A percentile compares a stretch with the other conserved stretches of the same genome.
Conservation (phyloP, 2,329 filamentous ascomycete genomes). For the Sclerotinia nivalis region DNA sequence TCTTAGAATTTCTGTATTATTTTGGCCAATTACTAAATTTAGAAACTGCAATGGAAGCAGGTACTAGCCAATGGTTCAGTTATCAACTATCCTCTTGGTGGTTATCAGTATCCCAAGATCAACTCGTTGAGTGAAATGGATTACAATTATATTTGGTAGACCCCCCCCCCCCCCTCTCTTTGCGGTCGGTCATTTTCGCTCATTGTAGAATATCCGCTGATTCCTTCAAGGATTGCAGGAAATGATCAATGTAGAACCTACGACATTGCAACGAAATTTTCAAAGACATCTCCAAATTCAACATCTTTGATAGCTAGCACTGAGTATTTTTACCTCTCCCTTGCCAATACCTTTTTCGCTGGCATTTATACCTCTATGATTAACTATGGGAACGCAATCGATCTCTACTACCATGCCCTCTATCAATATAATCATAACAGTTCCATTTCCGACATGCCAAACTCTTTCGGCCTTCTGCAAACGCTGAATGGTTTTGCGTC, state of each 20-base stretch:
- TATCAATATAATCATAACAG: constrained; percentile 56
- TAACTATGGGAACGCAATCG: constrained; percentile 48
- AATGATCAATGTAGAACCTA: constrained; percentile 34
- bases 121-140: constrained; percentile 5
- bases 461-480: constrained; percentile 47
- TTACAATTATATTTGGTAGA: constrained; percentile 19
- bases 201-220: neutral
- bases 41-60: constrained; percentile 39
- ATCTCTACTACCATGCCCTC: constrained; percentile 62
- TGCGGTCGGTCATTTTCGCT: neutral
- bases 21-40: neutral
- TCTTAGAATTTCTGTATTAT: neutral
- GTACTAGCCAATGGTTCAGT: constrained; percentile 60
- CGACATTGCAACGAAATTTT: constrained; percentile 20
- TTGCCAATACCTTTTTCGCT: constrained; percentile 31
- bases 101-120: constrained; percentile 71
- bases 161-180: no score
- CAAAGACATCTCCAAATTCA: constrained; percentile 20
- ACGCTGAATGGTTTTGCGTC: constrained; percentile 64
- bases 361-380: constrained; percentile 27
- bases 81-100: constrained; percentile 66
- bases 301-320: neutral
- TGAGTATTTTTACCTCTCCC: constrained; percentile 33
- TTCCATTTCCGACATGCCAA: constrained; percentile 48
- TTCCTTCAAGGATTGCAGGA: constrained; percentile 33